Evolutionary conservation across 371 early-diverging fungal species (phyloP).

Genomic region (Circinella umbellata): DNA sequence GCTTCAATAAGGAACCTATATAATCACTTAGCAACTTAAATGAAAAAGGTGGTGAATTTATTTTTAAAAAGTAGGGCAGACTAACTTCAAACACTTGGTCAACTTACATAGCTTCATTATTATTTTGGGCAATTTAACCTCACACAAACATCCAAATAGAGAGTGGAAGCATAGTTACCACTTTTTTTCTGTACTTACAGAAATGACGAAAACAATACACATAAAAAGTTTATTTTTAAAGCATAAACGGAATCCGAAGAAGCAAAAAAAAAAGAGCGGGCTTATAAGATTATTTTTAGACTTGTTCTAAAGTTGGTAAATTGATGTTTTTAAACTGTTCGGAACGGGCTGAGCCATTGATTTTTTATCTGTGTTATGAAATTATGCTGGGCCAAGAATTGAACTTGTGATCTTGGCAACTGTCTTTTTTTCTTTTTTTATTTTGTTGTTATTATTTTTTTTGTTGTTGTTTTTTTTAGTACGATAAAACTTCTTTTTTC

Average conservation of each 20-base stretch:
- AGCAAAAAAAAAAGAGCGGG: not conserved
- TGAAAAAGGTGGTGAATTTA: no score
- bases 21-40: no score
- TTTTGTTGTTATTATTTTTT: not conserved
- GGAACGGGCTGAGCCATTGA: not conserved
- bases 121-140: no score
- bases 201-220: no score
- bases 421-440: not conserved
- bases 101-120: no score
- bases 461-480: not conserved
- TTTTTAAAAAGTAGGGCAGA: no score
- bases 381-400: not conserved
- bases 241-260: not conserved
- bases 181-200: no score
- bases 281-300: not conserved
- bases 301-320: constrained; percentile 2
- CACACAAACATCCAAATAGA: no score
- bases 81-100: no score
- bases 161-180: no score
- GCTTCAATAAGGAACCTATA: no score
- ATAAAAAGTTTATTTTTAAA: not conserved
- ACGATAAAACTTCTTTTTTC: constrained; percentile 4
- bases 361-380: not conserved
- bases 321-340: not conserved
- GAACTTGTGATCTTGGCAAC: constrained; percentile 3